Base-by-base conservation (phyloP, 2,329 filamentous ascomycete species). In the Ophiosphaerella herpotricha region DNA sequence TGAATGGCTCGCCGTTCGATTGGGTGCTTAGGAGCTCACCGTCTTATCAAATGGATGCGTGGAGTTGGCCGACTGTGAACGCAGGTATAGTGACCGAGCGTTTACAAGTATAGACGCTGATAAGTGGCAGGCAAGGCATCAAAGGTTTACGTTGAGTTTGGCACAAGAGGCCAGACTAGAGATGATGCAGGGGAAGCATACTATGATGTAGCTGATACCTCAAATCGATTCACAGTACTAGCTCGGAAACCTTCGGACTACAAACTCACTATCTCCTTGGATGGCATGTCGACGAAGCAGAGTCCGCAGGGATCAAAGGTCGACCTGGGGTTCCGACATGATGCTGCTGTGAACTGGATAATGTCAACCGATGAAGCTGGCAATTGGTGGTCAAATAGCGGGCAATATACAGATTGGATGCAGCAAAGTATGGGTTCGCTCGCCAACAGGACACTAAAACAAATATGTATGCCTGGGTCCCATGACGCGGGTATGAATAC, bases 401-500 rank as follows among this genome's bases (percentile, higher is more conserved):
- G 66, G 3, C 65, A 62, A 3, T 68, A 70, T 6, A 57, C 65
- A 9, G 68, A 72, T 50, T 76, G 74, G 74, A 76, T 76, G 74
- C 70, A 75, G 42, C 67, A 73, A 35, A 73, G 68, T 40, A 58
- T 76, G 38, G 63, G 61, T 2, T 68, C 66, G 4, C 55, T 77
- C 5, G 71, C 69, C 3, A 71, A 72, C 39, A 72, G 78, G 9
- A 73, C 71, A 1, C 60, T 81, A 0, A 74, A 75, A 43, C 73
- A 80, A 26, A 68, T 81, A 14, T 71, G 75, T 41, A 75, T 82
- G 70, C 78, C 78, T 0, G 79, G 78, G 7, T 74, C 76, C 3
- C 78, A 82, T 51, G 77, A 81, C 49, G 70, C 77, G 0, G 79
- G 78, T n/a, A 81, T 82, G 77, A 74, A 70, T 21, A 67, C 53